Base-by-base conservation (phyloP, 2,329 filamentous ascomycete genomes). In the Colletotrichum agaves region DNA sequence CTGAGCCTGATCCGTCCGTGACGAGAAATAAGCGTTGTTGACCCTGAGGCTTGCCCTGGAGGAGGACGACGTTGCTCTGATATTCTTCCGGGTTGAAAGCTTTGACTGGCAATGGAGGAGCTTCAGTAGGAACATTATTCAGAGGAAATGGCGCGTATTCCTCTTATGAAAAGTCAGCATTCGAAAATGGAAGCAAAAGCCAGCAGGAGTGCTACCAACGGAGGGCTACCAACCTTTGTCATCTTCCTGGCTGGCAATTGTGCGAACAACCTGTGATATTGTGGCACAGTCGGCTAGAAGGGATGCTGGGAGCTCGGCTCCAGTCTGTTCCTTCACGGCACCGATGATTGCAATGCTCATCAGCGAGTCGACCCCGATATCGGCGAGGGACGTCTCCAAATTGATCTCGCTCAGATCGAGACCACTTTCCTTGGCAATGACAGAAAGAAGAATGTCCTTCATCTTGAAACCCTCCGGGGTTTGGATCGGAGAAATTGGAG, bases 341-440 rank as follows among this genome's bases (percentile, higher is more conserved):
- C 17, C 17, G 15, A 23, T 55, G 15, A 55, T 55, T n/a, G 50
- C 50, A 39, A 55, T 55, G 50, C 50, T 55, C 50, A 55, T 55
- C 27, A 21, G 50, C 13, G 50, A 55, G 21, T 55, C 50, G 17
- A 55, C 50, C 10, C 50, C 50, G 17, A 55, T 55, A 39, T 55
- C 50, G 31, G 31, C 21, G n/a, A 55, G 21, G 37, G 17, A 55
- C 11, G 50, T 55, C 10, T 17, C 21, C 50, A 23, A n/a, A 13
- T 7, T 31, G 13, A 55, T 19, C 27, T 55, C 50, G 50, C 21
- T 37, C 33, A 35, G 17, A 23, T 23, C 50, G 12, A 55, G 17
- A 10, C 50, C 50, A 13, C 17, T 55, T 19, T 23, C 17, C 50
- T 55, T 55, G 17, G 50, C 17, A 19, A 55, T 39, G 33, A 55